Percentiles rank a stretch among this genome's conserved stretches.
These are phyloP conservation scores for Coniochaeta ligniaria DNA, from an alignment of 2,329 filamentous ascomycete species.

Conservation along the genomic window DNA sequence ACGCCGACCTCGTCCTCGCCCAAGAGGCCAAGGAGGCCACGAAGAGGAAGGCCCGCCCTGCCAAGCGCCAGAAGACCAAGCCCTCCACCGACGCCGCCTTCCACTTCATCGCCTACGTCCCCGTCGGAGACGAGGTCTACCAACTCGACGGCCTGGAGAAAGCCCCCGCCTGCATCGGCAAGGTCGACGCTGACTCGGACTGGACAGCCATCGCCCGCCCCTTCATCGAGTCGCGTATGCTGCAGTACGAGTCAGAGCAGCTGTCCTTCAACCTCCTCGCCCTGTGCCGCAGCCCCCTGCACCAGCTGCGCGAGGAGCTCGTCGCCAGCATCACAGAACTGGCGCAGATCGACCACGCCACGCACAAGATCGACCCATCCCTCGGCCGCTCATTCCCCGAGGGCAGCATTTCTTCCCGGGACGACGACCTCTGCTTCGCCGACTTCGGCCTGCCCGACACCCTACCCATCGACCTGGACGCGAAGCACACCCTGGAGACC, in stretches of 20 bases:
- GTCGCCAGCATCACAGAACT: slow-evolving; percentile 20
- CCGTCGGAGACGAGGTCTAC: slow-evolving; percentile 69
- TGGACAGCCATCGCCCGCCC: slow-evolving; percentile 63
- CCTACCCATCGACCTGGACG: neutral
- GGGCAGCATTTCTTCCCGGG: neutral
- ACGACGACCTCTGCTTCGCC: neutral
- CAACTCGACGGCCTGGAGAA: slow-evolving; percentile 79
- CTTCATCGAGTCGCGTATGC: slow-evolving; percentile 62
- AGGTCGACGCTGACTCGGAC: slow-evolving; percentile 21
- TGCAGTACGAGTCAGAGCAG: slow-evolving; percentile 54
- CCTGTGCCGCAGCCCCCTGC: slow-evolving; percentile 60
- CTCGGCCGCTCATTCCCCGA: neutral
- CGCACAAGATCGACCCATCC: neutral
- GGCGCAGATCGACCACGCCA: neutral
- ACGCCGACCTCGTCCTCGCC: slow-evolving; percentile 58
- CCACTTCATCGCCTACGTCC: slow-evolving; percentile 88
- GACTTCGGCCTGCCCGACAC: neutral
- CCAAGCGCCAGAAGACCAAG: slow-evolving; percentile 21
- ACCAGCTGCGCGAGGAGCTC: slow-evolving; percentile 38
- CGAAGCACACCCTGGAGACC: neutral
- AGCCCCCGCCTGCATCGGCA: slow-evolving; percentile 60
- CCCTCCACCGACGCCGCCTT: slow-evolving; percentile 56
- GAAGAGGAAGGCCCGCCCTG: slow-evolving; percentile 20
- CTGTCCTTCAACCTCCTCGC: slow-evolving; percentile 74
- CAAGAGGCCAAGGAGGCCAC: slow-evolving; percentile 15